Evolutionary conservation across 805 yeast species (phyloP), one percentile per base, ranked within the genome.

Genomic region (Pichia heedii): DNA sequence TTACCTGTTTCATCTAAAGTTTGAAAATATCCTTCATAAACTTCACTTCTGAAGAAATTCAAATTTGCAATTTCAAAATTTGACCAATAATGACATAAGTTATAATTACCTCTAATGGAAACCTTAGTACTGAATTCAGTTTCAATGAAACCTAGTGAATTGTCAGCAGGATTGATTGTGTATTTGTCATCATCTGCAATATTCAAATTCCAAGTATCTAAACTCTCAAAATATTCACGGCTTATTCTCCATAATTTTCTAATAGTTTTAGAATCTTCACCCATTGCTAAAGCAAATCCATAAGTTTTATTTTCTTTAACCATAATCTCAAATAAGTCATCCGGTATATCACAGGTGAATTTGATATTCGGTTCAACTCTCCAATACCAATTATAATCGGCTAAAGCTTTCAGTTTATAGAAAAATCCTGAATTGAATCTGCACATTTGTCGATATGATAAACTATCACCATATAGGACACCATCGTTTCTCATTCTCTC

Each of bases 401-500:
- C 53, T 58, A 75, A 50, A 30, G 71, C 58, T 26, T 67, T 66
- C 54, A 72, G 67, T 51, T 71, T 66, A 63, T 69, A 75, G 58
- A 75, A 74, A 51, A 79, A 81, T 47, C 76, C 76, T 26, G 67
- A 61, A 41, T 61, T 65, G 48, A 57, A 71, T 26, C 76, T 55
- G 46, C 74, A 71, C 95, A 84, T 84, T 57, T 80, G 82, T 49
- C 90, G 68, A 57, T 84, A 84, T 16, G 77, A 66, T 42, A 75
- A 74, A 15, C 74, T 67, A 13, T 65, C 75, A 15, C 81, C 88
- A 56, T 83, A 83, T 12, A 73, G 65, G 22, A 79, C 69, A 12
- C 53, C 46, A 34, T 53, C 47, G 19, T 58, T 48, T 5, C 51
- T 49, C 56, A 66, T 48, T 26, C 54, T 48, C 5, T 49, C 45